Conservation (phyloP, 768 basidiomycete species). For the Pholiota microspora region DNA sequence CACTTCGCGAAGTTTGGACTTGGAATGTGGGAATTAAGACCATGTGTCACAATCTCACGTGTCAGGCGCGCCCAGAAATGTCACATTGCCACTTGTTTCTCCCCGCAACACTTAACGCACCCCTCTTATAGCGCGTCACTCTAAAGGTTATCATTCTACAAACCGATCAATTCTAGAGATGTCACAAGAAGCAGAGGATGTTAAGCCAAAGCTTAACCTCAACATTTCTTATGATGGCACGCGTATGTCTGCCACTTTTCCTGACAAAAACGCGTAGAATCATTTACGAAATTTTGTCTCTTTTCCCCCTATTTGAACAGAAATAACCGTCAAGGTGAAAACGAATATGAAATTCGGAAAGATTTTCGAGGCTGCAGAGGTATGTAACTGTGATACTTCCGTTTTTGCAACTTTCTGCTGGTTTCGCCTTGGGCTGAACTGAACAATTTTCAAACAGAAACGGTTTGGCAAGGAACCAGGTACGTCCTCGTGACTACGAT, state of each 20-base stretch:
- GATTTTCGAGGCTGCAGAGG: slow-evolving; percentile 68
- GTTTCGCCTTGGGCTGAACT: background rate
- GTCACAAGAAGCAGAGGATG: slow-evolving; percentile 56
- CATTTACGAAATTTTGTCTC: background rate
- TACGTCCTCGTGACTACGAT: slow-evolving; percentile 19
- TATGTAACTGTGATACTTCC: slow-evolving; percentile 26
- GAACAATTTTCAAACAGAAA: slow-evolving; percentile 37
- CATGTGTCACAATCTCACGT: slow-evolving; percentile 2
- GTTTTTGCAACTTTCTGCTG: background rate
- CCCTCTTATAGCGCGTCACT: background rate
- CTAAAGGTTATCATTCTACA: background rate
- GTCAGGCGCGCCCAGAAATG: slow-evolving; percentile 1
- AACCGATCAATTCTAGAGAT: slow-evolving; percentile 19
- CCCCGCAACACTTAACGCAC: background rate
- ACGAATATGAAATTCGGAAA: slow-evolving; percentile 60
- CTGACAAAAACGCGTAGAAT: background rate
- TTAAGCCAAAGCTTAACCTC: slow-evolving; percentile 72
- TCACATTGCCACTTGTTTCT: background rate
- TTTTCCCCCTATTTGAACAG: slow-evolving; percentile 28
- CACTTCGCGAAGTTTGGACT: too few species aligned
- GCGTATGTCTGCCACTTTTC: slow-evolving; percentile 33
- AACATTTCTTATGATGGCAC: slow-evolving; percentile 52
- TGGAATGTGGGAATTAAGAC: too few species aligned
- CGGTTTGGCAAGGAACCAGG: slow-evolving; percentile 58
- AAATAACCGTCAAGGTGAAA: slow-evolving; percentile 68